Conservation (phyloP, 257 asterid species). For the Galeopsis tetrahit region DNA sequence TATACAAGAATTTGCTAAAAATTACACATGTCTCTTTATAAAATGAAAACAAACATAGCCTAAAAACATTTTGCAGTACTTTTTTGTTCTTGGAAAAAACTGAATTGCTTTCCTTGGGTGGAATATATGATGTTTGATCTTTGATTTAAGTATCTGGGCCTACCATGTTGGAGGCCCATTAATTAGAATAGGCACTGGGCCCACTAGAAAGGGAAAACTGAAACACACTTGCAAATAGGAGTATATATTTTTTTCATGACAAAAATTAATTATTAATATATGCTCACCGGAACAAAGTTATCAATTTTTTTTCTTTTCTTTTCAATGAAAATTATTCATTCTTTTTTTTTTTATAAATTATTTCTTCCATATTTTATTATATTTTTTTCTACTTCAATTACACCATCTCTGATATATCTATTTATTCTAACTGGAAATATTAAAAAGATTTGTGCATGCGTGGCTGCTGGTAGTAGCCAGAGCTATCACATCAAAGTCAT, state of each 20-base stretch:
- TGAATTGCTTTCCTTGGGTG: too few species aligned
- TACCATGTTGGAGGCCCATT: constrained; percentile 42
- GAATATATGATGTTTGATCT: neutral
- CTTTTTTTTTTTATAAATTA: neutral
- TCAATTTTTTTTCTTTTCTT: too few species aligned
- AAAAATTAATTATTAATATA: neutral
- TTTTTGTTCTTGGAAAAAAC: too few species aligned
- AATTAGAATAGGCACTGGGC: constrained; percentile 25
- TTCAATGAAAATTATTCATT: too few species aligned
- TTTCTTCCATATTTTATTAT: too few species aligned
- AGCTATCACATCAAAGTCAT: constrained; percentile 20
- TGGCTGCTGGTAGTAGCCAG: constrained; percentile 13
- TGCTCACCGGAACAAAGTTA: too few species aligned
- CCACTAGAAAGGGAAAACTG: constrained; percentile 27
- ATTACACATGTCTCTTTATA: too few species aligned
- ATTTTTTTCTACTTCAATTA: neutral
- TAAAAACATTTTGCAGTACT: neutral
- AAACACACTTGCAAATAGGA: constrained; percentile 19
- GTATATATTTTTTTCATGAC: neutral
- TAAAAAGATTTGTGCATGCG: neutral
- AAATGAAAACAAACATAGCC: neutral
- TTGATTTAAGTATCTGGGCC: constrained; percentile 30
- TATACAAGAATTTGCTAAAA: too few species aligned
- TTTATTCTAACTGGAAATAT: neutral
- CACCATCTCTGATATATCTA: too few species aligned